Base-by-base conservation (phyloP, 1,139 yeast genomes). In the Protomyces gravidus region DNA sequence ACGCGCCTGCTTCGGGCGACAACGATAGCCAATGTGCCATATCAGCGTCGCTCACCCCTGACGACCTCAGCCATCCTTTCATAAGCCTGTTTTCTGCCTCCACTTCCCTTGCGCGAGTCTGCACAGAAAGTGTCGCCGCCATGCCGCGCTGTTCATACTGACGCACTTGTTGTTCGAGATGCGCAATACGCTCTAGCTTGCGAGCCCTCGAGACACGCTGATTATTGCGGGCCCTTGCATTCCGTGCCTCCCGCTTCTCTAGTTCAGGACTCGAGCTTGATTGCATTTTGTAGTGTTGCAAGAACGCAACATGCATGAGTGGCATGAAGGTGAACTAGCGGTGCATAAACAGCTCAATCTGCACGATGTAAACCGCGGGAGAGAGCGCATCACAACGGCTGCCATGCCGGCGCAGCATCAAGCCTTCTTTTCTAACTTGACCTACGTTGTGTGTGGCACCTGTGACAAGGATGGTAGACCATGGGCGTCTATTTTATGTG, bases 31-130 rank as follows among this genome's bases (percentile, higher is more conserved):
- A 53, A 11, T 53, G 51, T 27, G 47, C 45, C 6, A 53, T 3
- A 6, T 46, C 58, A 5, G 28, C 13, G 45, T 53, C 58, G 23
- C 27, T 13, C 36, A 53, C 39, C 9, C 26, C 45, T 7, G 27
- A 4, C 17, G 45, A 42, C 25, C 27, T 40, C 28, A 52, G 40
- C 51, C 51, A 46, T 13, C 45, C n/a, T 17, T 19, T 30, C 23
- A 53, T 36, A 11, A 25, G 33, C 45, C 46, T 15, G 19, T 53
- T 53, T 15, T 53, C 51, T 13, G 45, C 25, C 42, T 53, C 99
- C 64, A 89, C 80, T 42, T 97, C 89, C 97, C 97, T 92, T 64
- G 94, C 77, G 65, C 92, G 74, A 65, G 80, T 81, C 69, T 92
- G 98, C 53, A 87, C 96, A 66, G 81, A 84, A 45, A 89, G 66